A percentile compares a stretch with the other conserved stretches of the same genome.
phyloP scores from a whole-genome alignment of 192 early-diverging fungal species.

The Gamsiella multidivaricata region DNA sequence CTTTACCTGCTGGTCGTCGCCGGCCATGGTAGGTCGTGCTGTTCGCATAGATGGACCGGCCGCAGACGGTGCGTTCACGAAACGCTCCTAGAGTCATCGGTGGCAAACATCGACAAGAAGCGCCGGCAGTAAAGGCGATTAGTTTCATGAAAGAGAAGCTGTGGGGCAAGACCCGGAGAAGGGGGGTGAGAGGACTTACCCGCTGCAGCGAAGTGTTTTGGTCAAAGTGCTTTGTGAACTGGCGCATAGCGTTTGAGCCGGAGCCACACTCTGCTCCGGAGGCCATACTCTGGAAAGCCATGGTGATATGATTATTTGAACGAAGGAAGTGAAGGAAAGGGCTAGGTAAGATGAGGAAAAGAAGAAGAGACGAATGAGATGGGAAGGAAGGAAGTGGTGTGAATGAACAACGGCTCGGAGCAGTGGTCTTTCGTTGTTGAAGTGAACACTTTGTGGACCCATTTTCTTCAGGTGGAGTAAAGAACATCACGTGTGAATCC shows the following conservation, averaged over 20 bases:
- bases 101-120: too few species aligned
- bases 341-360: too few species aligned
- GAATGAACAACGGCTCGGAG: too few species aligned
- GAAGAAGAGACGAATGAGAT: neutral
- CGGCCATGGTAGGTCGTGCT: slow-evolving; percentile 29
- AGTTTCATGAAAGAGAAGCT: neutral
- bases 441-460: too few species aligned
- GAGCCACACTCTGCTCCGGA: slow-evolving; percentile 77
- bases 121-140: too few species aligned
- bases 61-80: slow-evolving; percentile 10
- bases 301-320: neutral
- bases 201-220: slow-evolving; percentile 81
- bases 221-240: slow-evolving; percentile 85
- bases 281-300: slow-evolving; percentile 53
- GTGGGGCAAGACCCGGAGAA: neutral
- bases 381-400: neutral
- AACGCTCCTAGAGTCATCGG: slow-evolving; percentile 30
- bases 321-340: neutral
- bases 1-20: slow-evolving; percentile 52
- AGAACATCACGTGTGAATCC: too few species aligned
- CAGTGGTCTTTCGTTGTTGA: too few species aligned
- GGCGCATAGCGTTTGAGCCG: slow-evolving; percentile 76
- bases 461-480: too few species aligned
- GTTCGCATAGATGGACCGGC: slow-evolving; percentile 37
- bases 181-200: slow-evolving; percentile 58